Percentiles rank a stretch among this genome's conserved stretches.
Evolutionary conservation across 768 basidiomycete species (phyloP).

Genomic region (Hypholoma fasciculare): DNA sequence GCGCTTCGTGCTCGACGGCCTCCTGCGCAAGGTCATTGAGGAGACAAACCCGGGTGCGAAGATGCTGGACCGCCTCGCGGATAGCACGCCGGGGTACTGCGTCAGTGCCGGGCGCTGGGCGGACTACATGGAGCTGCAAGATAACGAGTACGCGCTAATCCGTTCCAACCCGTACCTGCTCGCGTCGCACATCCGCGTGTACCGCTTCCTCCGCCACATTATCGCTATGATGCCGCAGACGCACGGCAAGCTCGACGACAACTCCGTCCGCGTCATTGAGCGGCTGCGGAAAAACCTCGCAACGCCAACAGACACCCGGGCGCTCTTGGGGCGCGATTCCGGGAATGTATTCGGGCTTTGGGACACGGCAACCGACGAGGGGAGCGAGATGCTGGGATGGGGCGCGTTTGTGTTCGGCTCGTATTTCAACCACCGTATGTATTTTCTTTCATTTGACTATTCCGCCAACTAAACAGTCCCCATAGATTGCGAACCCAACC

Average conservation of each 20-base stretch:
- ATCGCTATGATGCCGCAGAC: constrained; percentile 11
- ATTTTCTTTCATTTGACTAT: background rate
- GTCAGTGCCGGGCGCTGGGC: constrained; percentile 39
- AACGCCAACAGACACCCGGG: constrained; percentile 47
- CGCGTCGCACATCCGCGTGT: constrained; percentile 52
- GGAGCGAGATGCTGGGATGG: constrained; percentile 67
- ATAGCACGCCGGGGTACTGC: constrained; percentile 7
- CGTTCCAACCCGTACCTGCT: constrained; percentile 50
- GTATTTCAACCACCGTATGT: constrained; percentile 68
- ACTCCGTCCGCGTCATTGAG: constrained; percentile 2
- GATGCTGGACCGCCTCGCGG: constrained; percentile 9
- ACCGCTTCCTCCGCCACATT: constrained; percentile 47
- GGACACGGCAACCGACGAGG: constrained; percentile 50
- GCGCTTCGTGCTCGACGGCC: constrained; percentile 52
- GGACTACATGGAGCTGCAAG: constrained; percentile 54
- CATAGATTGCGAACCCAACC: constrained; percentile 53
- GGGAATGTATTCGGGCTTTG: constrained; percentile 73
- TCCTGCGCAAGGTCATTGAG: constrained; percentile 45
- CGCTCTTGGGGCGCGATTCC: constrained; percentile 55
- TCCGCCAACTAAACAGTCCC: background rate
- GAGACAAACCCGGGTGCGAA: constrained; percentile 19
- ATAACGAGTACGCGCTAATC: constrained; percentile 52
- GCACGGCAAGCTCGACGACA: background rate
- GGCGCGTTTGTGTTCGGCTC: constrained; percentile 60
- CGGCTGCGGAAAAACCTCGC: constrained; percentile 30